A percentile compares a stretch with the other conserved stretches of the same genome.
phyloP scores from a whole-genome alignment of 768 basidiomycete species.

The Trametopsis cervina region DNA sequence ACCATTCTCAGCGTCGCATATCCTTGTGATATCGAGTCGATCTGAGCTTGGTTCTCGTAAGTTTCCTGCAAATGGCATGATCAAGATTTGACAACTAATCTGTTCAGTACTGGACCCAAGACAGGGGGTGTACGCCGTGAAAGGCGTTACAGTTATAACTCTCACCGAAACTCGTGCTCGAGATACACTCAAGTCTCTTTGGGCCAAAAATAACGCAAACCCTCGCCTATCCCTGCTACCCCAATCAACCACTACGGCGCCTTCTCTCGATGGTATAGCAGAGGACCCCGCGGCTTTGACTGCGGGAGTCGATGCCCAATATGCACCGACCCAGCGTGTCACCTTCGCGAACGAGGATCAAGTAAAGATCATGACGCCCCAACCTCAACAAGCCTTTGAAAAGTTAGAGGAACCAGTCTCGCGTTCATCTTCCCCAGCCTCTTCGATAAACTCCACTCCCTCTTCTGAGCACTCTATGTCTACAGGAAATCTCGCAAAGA shows the following conservation, averaged over 20 bases:
- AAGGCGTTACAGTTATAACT: conserved; percentile 65
- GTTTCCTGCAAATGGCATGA: conserved; percentile 22
- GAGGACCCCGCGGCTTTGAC: neutral
- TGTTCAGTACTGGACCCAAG: conserved; percentile 54
- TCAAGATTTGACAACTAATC: neutral
- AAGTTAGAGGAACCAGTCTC: conserved; percentile 9
- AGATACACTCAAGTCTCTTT: conserved; percentile 28
- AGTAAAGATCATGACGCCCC: conserved; percentile 38
- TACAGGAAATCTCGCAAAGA: conserved; percentile 50
- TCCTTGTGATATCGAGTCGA: conserved; percentile 64
- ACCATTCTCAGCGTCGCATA: conserved; percentile 52
- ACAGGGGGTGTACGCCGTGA: conserved; percentile 60
- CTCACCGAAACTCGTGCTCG: conserved; percentile 59
- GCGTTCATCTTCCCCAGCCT: conserved; percentile 21
- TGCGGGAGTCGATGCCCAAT: neutral
- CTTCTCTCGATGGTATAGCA: conserved; percentile 8
- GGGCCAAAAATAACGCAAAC: conserved; percentile 28
- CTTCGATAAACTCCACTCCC: conserved; percentile 44
- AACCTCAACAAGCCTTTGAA: conserved; percentile 16
- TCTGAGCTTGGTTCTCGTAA: conserved; percentile 59
- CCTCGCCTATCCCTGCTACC: conserved; percentile 41
- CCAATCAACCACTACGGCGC: neutral
- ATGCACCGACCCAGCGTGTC: conserved; percentile 32
- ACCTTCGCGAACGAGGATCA: conserved; percentile 46
- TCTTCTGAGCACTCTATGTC: conserved; percentile 38